Percentiles rank a stretch among this genome's conserved stretches.
Conservation (phyloP, 495 filamentous ascomycete species). For the Penicillium soppii region DNA sequence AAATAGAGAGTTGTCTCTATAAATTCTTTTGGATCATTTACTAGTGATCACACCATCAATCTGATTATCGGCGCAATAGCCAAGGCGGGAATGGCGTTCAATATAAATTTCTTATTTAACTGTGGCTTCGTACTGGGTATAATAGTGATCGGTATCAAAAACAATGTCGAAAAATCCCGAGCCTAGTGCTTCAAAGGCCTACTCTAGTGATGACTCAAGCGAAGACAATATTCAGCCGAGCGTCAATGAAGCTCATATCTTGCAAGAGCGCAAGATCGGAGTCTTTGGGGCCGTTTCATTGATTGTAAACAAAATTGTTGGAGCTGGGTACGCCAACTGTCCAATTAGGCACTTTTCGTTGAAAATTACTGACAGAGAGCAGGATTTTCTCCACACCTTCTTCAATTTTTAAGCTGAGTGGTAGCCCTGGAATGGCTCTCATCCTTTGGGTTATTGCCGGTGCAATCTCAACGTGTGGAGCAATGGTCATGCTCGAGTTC, state of each 20-base stretch:
- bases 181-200: background rate
- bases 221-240: slow-evolving; percentile 6
- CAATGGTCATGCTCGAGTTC: slow-evolving; percentile 62
- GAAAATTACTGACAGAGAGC: background rate
- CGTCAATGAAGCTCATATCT: slow-evolving; percentile 21
- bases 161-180: background rate
- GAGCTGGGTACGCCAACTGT: slow-evolving; percentile 19
- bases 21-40: background rate
- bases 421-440: slow-evolving; percentile 63
- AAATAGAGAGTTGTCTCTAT: background rate
- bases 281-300: slow-evolving; percentile 24
- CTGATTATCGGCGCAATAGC: background rate
- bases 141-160: background rate
- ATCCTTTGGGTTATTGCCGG: slow-evolving; percentile 62
- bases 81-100: background rate
- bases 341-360: background rate
- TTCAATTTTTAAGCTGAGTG: slow-evolving; percentile 56
- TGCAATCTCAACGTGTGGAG: slow-evolving; percentile 54
- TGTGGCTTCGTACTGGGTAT: background rate
- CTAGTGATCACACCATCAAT: background rate
- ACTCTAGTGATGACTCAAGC: background rate
- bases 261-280: slow-evolving; percentile 27
- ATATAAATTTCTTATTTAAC: background rate
- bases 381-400: slow-evolving; percentile 71
- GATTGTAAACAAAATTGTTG: slow-evolving; percentile 29